A percentile compares a stretch with the other conserved stretches of the same genome.
phyloP scores from a whole-genome alignment of 768 basidiomycete species.

The Zangia roseola region DNA sequence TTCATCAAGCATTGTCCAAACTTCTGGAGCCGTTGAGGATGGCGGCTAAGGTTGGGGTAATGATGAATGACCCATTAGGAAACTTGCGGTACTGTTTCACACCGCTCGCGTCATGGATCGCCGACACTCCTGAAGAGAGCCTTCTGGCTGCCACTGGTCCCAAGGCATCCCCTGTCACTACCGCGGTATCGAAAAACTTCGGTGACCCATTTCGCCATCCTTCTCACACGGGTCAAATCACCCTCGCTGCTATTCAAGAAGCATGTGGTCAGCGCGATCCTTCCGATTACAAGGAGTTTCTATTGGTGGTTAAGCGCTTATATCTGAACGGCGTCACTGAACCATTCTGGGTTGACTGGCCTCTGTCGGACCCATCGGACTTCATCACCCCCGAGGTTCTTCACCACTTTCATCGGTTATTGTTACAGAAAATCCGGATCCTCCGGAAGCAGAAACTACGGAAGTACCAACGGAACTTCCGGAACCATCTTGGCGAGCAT shows the following conservation, averaged over 20 bases:
- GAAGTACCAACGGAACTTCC: too few species aligned
- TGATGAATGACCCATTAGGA: neutral
- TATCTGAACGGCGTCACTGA: neutral
- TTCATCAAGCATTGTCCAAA: neutral
- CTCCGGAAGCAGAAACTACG: too few species aligned
- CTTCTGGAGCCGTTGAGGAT: neutral
- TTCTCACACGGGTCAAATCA: neutral
- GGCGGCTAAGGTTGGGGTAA: too few species aligned
- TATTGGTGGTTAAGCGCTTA: neutral
- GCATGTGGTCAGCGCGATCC: neutral
- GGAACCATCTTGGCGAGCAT: too few species aligned
- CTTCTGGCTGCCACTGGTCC: too few species aligned
- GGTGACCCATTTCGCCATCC: neutral
- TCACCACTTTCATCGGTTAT: too few species aligned
- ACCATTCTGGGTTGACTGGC: neutral
- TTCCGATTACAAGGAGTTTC: neutral
- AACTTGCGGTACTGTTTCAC: neutral
- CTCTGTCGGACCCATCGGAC: neutral
- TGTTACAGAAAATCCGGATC: too few species aligned
- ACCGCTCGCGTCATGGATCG: neutral
- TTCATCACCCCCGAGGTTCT: neutral
- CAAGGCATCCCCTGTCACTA: neutral
- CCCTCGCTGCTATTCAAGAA: neutral
- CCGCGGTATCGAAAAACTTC: too few species aligned
- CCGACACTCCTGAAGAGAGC: neutral